These are phyloP conservation scores for Ceratocystis alfenasii DNA, from an alignment of 2,329 filamentous ascomycete species.

Conservation along the genomic window DNA sequence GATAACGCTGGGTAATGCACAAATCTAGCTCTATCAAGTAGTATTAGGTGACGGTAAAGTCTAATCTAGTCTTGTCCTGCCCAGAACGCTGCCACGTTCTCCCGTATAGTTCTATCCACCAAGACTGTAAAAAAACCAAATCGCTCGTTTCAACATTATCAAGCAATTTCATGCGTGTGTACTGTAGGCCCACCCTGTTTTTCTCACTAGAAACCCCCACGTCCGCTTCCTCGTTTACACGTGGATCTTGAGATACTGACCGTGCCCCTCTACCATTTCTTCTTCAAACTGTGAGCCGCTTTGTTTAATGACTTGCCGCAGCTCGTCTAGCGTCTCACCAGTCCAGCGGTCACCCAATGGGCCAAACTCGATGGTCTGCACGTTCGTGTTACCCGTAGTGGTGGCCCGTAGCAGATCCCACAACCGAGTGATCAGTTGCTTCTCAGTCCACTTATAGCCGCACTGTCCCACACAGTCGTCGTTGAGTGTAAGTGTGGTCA, in stretches of 20 bases:
- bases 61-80: neutral
- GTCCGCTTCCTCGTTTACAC: neutral
- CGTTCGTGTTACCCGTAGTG: conserved; percentile 14
- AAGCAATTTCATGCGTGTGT: neutral
- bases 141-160: neutral
- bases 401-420: conserved; percentile 18
- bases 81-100: neutral
- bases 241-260: conserved; percentile 19
- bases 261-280: conserved; percentile 16
- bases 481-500: conserved; percentile 18
- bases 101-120: neutral
- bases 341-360: conserved; percentile 19
- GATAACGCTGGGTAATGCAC: too few relatives aligned
- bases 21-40: too few relatives aligned
- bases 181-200: neutral
- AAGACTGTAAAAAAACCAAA: neutral
- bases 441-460: conserved; percentile 17
- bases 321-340: conserved; percentile 15
- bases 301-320: conserved; percentile 10
- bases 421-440: conserved; percentile 15
- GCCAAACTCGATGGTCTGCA: conserved; percentile 19
- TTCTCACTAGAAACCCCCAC: neutral
- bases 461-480: conserved; percentile 17
- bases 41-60: too few relatives aligned
- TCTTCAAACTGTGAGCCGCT: conserved; percentile 16